A percentile compares a stretch with the other conserved stretches of the same genome.
Conservation (phyloP, 495 filamentous ascomycete species). For the Halenospora varia region DNA sequence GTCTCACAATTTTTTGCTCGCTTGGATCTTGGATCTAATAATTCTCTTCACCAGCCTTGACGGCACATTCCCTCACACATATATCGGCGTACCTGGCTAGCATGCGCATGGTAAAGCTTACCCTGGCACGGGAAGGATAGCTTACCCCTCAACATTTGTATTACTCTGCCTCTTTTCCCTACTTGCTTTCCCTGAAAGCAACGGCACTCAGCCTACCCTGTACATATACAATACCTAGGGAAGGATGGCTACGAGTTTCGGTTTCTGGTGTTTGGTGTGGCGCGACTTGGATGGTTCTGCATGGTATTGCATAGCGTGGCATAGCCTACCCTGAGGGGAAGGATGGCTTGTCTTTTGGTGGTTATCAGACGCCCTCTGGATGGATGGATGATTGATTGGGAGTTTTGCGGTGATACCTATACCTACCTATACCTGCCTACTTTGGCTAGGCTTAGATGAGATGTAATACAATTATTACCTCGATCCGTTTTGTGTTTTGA, state of each 20-base stretch:
- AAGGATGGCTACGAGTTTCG: slow-evolving; percentile 25
- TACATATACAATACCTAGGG: slow-evolving; percentile 16
- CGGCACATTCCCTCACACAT: background rate
- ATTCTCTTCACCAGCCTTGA: background rate
- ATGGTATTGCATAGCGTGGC: slow-evolving; percentile 16
- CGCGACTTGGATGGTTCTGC: background rate
- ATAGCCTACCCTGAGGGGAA: slow-evolving; percentile 23
- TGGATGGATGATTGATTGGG: too few relatives aligned
- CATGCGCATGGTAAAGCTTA: slow-evolving; percentile 25
- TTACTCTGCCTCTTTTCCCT: background rate
- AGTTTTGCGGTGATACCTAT: too few relatives aligned
- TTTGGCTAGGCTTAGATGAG: too few relatives aligned
- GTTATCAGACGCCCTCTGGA: too few relatives aligned
- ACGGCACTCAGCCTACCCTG: slow-evolving; percentile 19
- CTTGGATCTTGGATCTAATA: background rate
- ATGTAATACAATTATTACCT: too few relatives aligned
- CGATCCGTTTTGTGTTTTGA: too few relatives aligned
- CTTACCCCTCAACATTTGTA: slow-evolving; percentile 10
- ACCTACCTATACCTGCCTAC: too few relatives aligned
- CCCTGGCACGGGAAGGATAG: slow-evolving; percentile 22
- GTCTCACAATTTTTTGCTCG: too few relatives aligned
- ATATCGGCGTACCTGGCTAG: slow-evolving; percentile 9
- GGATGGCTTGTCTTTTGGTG: slow-evolving; percentile 24
- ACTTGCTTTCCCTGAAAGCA: background rate
- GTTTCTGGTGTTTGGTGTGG: slow-evolving; percentile 3